Base-by-base conservation (phyloP, 768 basidiomycete species). In the Podaxis rugospora region DNA sequence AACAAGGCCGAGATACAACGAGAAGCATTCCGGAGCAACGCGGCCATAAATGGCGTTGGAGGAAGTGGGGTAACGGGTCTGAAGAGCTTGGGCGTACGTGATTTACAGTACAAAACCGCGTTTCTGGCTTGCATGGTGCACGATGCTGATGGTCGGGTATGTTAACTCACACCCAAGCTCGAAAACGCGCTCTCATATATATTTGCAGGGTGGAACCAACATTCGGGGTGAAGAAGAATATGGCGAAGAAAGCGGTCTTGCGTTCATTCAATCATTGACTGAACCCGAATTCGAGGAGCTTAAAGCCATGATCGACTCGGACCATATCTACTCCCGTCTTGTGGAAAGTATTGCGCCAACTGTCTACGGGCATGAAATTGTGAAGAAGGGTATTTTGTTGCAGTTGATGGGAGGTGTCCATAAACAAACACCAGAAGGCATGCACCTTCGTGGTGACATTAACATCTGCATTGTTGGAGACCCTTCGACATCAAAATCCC, bases 361-460 rank as follows among this genome's bases (percentile, higher is more conserved):
- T 0, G 96, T 99, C 1, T 98, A 98, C 68, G 97, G 97, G 1
- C 97, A 98, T 70, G 97, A 99, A 69, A 95, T 98, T 54, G 95
- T 98, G 67, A 98, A 99, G 79, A 99, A 99, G 71, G 97, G 97
- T 11, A 80, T 99, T 36, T 76, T 98, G 23, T 78, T 99, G 16
- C 97, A 98, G 70, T 83, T 99, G 25, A 96, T 99, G 94, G 95
- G 97, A 23, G 97, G 97, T 23, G 96, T 98, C 3, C 96, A 98
- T 76, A 99, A 99, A 72, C 86, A 94, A 70, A 98, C 96, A 1
- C 78, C 82, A 0, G 97, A 98, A 72, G 97, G 97, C 37, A 98
- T 98, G 86, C 87, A 98, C 72, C 82, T 98, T n/a, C 88, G 97
- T 70, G 97, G 97, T 0, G 97, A 99, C 69, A 90, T 99, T 71